Evolutionary conservation across 768 basidiomycete genomes (phyloP), one percentile per base, ranked within the genome.

Genomic region (Lactarius quietus): DNA sequence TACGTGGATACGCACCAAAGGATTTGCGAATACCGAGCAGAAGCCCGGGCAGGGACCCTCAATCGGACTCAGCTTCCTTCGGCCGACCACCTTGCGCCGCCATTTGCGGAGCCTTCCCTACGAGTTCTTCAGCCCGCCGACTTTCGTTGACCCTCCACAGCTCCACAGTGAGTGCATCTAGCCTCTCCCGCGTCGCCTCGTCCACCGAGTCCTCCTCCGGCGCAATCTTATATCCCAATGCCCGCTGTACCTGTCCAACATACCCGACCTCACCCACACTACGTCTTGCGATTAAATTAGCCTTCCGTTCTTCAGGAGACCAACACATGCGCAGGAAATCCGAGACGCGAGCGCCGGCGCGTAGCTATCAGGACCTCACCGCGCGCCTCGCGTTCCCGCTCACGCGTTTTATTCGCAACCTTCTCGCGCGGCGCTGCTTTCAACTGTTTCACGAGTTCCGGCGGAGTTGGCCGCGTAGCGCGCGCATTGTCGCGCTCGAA

Each of bases 281-380:
- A 41, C 84, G 74, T 38, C 79, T 72, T 57, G 80, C 78, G 6
- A 88, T 74, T 66, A 74, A 76, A 67, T 91, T 88, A 73, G 78
- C 72, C 58, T 72, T 74, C 64, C 78, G 79, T 64, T 82, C 74
- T 68, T 79, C 71, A 1, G 78, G 76, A 0, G 82, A 77, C 85
- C 91, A 86, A 76, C 3, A 89, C 68, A 68, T 86, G 85, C 0
- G 89, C 83, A 0, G 92, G 91, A 1, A 88, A 87, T 0, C 85
- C 83, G 68, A 83, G 75, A 9, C 79, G 74, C 72, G 78, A 76
- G 23, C 86, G 82, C 62, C 68, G 69, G 9, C 84, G 69, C 0
- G 85, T 86, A 10, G 78, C 72, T 0, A 71, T 72, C 12, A 84
- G 76, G 15, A 89, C 74, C 70, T 89, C 87, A 86, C 92, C 92